These are phyloP conservation scores for Trapa incisa DNA, from an alignment of 345 rosid genomes.

Conservation along the genomic window DNA sequence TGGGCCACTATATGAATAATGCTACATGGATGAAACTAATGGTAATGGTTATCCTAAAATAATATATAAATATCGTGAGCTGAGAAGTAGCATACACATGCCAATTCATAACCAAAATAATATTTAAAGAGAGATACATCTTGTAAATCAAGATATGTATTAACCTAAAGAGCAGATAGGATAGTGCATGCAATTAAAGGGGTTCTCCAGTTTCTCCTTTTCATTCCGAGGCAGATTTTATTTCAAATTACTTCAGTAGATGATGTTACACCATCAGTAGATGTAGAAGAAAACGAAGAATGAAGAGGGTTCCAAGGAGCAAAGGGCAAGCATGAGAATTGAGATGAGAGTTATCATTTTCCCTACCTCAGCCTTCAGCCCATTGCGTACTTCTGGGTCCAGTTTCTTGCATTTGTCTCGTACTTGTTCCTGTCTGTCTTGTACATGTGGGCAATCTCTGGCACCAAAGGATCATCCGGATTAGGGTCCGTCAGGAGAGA, in stretches of 20 bases:
- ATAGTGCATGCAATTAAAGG: no score
- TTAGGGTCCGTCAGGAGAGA: slow-evolving; percentile 92
- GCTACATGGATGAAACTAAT: no score
- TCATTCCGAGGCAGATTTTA: background rate
- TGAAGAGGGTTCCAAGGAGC: background rate
- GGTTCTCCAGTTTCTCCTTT: no score
- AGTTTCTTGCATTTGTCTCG: slow-evolving; percentile 93
- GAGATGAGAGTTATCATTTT: background rate
- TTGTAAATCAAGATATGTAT: no score
- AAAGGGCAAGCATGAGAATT: no score
- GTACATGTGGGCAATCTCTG: slow-evolving; percentile 96
- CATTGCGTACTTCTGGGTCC: slow-evolving; percentile 99
- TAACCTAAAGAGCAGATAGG: no score
- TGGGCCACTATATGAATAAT: no score
- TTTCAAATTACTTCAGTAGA: background rate
- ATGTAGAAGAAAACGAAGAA: background rate
- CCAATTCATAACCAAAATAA: no score
- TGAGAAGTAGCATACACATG: no score
- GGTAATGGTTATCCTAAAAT: no score
- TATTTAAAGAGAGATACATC: no score
- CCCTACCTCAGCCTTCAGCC: slow-evolving; percentile 60
- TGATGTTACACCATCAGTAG: background rate
- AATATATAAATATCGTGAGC: no score
- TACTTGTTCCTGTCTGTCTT: slow-evolving; percentile 89
- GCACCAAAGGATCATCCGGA: slow-evolving; percentile 94